Base-by-base conservation (phyloP, 352 stramenopile genomes). In the Globisporangium nagaii region DNA sequence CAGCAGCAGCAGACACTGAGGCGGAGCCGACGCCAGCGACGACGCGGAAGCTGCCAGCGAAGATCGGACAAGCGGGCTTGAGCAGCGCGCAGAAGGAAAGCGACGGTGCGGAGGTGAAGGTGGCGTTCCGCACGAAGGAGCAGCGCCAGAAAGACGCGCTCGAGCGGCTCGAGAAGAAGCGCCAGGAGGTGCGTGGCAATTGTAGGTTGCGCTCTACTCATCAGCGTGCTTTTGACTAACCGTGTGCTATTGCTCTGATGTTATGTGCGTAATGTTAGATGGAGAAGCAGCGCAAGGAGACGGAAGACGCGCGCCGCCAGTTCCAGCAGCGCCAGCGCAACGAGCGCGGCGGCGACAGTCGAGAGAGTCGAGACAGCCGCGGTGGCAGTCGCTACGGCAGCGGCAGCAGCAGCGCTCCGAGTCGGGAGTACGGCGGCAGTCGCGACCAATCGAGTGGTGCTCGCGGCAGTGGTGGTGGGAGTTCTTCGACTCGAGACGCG, bases 61-160 rank as follows among this genome's bases (percentile, higher is more conserved):
- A 69, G 53, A 64, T 79, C 7, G 63, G 34, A 27, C 37, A 25
- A 28, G 52, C 58, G 7, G 30, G 45, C 2, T 25, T 52, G 17
- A 35, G 13, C 24, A 27, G 40, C 25, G 27, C 17, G 20, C 27
- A 28, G 5, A 62, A 19, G 24, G 52, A 42, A 4, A 40, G 25
- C 2, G 37, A 17, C 28, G 37, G 49, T 9, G 40, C 51, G 0
- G 47, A 37, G 1, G 25, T 51, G 28, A 88, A 88, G 57, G 78
- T 87, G 1, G 68, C 49, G 40, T 96, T 96, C 58, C 73, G 79
- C 0, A 87, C 82, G 4, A 96, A 93, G 47, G 82, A 73, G 25
- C 80, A 96, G 70, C 70, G 86, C 28, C 68, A 94, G 58, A 65
- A 88, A 56, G 73, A 90, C 4, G 86, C 84, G 19, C 66, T 94